These are phyloP conservation scores for Mycosphaerelloides madeirae DNA, from an alignment of 2,329 filamentous ascomycete genomes.

Conservation along the genomic window DNA sequence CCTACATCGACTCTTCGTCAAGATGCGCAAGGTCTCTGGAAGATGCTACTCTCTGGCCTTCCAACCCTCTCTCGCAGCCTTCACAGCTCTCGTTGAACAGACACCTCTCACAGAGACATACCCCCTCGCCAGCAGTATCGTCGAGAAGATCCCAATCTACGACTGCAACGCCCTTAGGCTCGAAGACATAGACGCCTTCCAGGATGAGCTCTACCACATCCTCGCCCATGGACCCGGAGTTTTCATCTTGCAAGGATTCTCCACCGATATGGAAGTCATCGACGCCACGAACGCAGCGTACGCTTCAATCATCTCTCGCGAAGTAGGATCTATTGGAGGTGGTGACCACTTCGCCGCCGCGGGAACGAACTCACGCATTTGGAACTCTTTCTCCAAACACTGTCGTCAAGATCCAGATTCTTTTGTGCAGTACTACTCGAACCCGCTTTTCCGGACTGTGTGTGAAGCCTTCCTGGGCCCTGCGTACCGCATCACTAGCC, in stretches of 20 bases:
- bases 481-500: constrained; percentile 56
- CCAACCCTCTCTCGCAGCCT: constrained; percentile 20
- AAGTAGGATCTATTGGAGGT: constrained; percentile 37
- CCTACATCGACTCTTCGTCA: too few species aligned
- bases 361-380: constrained; percentile 57
- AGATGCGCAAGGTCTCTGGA: constrained; percentile 15
- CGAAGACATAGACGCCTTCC: constrained; percentile 39
- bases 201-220: constrained; percentile 58
- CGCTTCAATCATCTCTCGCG: constrained; percentile 45
- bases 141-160: constrained; percentile 55
- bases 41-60: constrained; percentile 18
- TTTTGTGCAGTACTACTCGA: constrained; percentile 57
- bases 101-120: constrained; percentile 35
- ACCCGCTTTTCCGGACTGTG: constrained; percentile 53
- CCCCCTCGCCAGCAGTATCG: constrained; percentile 44
- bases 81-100: constrained; percentile 22
- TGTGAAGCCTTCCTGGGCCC: constrained; percentile 57
- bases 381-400: constrained; percentile 63
- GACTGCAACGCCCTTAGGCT: constrained; percentile 39
- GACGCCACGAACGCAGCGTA: constrained; percentile 47
- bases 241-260: constrained; percentile 53
- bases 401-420: constrained; percentile 47
- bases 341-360: constrained; percentile 59
- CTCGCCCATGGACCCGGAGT: constrained; percentile 56
- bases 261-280: constrained; percentile 41